Base-by-base conservation (phyloP, 306 rosid species). In the Malus sylvestris region DNA sequence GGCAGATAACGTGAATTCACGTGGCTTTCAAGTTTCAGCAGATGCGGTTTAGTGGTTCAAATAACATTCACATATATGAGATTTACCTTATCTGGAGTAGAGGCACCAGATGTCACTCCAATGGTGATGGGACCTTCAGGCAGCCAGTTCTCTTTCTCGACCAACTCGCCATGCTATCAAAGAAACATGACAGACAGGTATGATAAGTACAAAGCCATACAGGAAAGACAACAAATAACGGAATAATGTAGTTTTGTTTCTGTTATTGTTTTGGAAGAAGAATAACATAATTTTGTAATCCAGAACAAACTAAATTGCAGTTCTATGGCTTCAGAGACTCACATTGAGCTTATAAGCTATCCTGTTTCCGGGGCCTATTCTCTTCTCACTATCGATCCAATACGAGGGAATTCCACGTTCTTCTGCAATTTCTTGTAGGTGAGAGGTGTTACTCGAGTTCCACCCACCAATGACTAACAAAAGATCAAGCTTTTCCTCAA, bases 391-490 rank as follows among this genome's bases (percentile, higher is more conserved):
- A 87, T 96, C 99, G 63, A 96, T 78, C 99, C 99, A 95, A 72
- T 91, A 95, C 4, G 99, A 95, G 59, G 99, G 98, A 64, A 95
- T 91, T 83, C 98, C 97, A 11, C 93, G 93, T 19, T 68, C 83
- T 90, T 95, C 99, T 4, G 99, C 96, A 80, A 95, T 95, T 87
- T 95, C 99, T 91, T 92, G 99, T 59, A 95, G 92, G 72, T 95
- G 99, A 7, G 99, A 92, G 64, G 98, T 95, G 73, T 91, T 95
- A 83, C 99, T 95, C 1, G 99, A 95, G 88, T 92, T 92, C 99
- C 99, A 92, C 67, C 99, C 99, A 60, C 99, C 99, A 81, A 95
- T 64, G 38, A 95, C 99, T 72, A 95, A 81, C 67, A 92, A 85
- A 29, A 92, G 96, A 86, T 95, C 99, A 78, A 95, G 4, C 57